These are phyloP conservation scores for Noccaea bulbosa DNA, from an alignment of 345 rosid species.

Conservation along the genomic window DNA sequence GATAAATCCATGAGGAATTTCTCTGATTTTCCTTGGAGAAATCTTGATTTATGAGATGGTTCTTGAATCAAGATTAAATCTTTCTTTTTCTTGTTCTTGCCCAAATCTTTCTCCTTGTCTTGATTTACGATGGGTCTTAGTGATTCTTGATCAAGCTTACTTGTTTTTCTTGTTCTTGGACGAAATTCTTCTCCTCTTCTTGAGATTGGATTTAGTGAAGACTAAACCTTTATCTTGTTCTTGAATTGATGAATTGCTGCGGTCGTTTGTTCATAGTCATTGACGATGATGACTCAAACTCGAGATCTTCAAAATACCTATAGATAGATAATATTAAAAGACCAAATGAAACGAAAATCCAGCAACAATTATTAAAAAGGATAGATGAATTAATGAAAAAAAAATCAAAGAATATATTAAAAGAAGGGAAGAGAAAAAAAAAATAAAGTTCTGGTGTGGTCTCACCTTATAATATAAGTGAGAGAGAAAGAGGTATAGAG, in stretches of 20 bases:
- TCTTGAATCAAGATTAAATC: slow-evolving; percentile 16
- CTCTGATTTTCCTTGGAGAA: neutral
- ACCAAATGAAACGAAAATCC: slow-evolving; percentile 41
- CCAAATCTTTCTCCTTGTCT: slow-evolving; percentile 2
- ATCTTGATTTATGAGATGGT: slow-evolving; percentile 23
- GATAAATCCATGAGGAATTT: slow-evolving; percentile 59
- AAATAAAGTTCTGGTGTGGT: slow-evolving; percentile 46
- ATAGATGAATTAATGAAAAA: slow-evolving; percentile 30
- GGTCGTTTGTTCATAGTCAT: slow-evolving; percentile 27
- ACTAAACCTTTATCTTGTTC: slow-evolving; percentile 24
- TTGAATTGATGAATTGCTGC: slow-evolving; percentile 32
- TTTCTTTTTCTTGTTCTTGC: neutral
- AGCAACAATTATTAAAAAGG: slow-evolving; percentile 39
- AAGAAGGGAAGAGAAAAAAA: slow-evolving; percentile 35
- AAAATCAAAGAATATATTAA: slow-evolving; percentile 28
- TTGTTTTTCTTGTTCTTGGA: neutral
- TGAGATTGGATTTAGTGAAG: slow-evolving; percentile 29
- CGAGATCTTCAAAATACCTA: slow-evolving; percentile 46
- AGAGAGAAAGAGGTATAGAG: slow-evolving; percentile 24
- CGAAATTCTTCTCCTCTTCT: slow-evolving; percentile 17
- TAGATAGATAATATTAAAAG: slow-evolving; percentile 36
- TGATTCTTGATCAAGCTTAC: slow-evolving; percentile 24
- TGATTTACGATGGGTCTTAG: slow-evolving; percentile 4
- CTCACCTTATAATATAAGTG: slow-evolving; percentile 42
- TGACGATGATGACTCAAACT: slow-evolving; percentile 37